These are phyloP conservation scores for Forsythia suspensa DNA, from an alignment of 257 asterid species.

Conservation along the genomic window DNA sequence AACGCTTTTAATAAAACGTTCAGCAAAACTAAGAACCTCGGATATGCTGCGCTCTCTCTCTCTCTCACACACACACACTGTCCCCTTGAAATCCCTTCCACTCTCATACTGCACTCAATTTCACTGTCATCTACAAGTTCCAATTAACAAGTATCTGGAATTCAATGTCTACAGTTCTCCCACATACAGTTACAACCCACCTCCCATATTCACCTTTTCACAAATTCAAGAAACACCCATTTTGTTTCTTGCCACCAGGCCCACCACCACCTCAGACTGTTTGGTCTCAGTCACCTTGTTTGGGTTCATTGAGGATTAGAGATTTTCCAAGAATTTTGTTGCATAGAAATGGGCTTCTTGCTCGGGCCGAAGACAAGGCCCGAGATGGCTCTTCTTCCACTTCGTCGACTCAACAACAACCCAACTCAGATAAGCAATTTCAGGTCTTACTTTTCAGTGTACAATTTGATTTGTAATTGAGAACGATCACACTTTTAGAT, in stretches of 20 bases:
- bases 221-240: slow-evolving; percentile 32
- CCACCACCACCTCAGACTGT: slow-evolving; percentile 21
- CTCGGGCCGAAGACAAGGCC: slow-evolving; percentile 74
- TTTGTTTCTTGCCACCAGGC: slow-evolving; percentile 1
- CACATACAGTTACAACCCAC: slow-evolving; percentile 37
- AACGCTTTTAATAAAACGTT: too few relatives aligned
- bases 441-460: slow-evolving; percentile 39
- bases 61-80: background rate
- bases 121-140: slow-evolving; percentile 10
- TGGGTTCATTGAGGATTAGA: slow-evolving; percentile 18
- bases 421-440: slow-evolving; percentile 34
- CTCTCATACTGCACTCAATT: background rate
- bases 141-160: slow-evolving; percentile 8
- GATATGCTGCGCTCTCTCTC: background rate
- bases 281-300: slow-evolving; percentile 31
- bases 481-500: background rate
- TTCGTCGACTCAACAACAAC: slow-evolving; percentile 44
- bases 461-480: background rate
- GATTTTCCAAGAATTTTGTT: slow-evolving; percentile 32
- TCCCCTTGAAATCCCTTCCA: slow-evolving; percentile 19
- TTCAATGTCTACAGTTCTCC: slow-evolving; percentile 50
- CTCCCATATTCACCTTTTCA: slow-evolving; percentile 24
- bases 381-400: slow-evolving; percentile 41
- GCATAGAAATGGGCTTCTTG: slow-evolving; percentile 53
- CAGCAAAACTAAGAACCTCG: too few relatives aligned